phyloP scores from a whole-genome alignment of 306 rosid species.

The Quercus berberidifolia region DNA sequence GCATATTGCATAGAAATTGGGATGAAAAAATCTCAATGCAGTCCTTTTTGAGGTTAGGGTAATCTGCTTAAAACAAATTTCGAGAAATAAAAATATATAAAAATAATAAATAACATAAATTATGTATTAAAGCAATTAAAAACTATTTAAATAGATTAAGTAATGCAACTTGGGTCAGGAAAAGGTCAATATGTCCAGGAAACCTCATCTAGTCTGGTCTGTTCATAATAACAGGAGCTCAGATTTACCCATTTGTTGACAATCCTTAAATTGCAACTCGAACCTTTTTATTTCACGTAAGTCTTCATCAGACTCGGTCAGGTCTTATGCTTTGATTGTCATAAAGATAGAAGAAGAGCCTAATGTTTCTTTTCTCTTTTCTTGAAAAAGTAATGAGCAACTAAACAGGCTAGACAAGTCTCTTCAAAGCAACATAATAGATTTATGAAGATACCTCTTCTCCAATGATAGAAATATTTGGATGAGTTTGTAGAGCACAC shows the following conservation, averaged over 20 bases:
- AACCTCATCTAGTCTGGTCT: neutral
- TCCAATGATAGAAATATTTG: slow-evolving; percentile 90
- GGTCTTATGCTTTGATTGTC: neutral
- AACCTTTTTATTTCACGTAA: neutral
- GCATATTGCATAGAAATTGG: neutral
- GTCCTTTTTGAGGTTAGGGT: neutral
- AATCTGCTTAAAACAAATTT: neutral
- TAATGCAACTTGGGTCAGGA: neutral
- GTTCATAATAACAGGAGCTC: neutral
- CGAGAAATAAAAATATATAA: neutral
- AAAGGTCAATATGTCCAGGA: neutral
- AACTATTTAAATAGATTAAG: neutral
- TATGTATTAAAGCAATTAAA: neutral
- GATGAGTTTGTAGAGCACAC: slow-evolving; percentile 98
- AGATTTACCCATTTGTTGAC: neutral
- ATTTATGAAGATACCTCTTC: slow-evolving; percentile 69
- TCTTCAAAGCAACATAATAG: neutral
- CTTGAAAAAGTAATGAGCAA: neutral
- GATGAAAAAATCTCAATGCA: neutral
- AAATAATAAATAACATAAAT: neutral
- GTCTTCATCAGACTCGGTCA: neutral
- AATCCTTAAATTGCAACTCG: neutral
- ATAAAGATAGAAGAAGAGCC: too few relatives aligned
- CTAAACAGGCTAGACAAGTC: neutral
- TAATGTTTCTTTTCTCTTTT: neutral